phyloP scores from a whole-genome alignment of 441 rosid species.

The Gossypium trilobum region DNA sequence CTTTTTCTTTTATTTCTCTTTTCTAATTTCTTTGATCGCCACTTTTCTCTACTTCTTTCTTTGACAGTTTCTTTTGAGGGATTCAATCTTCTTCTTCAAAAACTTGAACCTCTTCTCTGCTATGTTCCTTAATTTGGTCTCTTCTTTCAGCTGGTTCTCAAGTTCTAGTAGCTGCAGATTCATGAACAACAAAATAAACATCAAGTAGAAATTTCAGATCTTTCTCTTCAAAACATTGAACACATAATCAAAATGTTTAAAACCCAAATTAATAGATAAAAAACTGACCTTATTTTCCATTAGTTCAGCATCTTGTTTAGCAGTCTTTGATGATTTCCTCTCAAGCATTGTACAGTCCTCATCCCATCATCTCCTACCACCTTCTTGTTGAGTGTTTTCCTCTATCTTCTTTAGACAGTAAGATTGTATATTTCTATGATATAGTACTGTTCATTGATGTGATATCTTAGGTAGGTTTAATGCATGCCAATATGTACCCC shows the following conservation, averaged over 20 bases:
- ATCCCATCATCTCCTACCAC: constrained; percentile 38
- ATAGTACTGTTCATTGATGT: too few species aligned
- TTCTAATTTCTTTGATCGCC: too few species aligned
- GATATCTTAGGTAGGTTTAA: too few species aligned
- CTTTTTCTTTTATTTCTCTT: too few species aligned
- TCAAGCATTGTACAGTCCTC: constrained; percentile 60
- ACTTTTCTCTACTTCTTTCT: too few species aligned
- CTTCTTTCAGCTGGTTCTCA: constrained; percentile 51
- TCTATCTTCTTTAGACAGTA: too few species aligned
- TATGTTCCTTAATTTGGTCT: constrained; percentile 45
- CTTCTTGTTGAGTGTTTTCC: not conserved
- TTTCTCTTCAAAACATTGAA: not conserved
- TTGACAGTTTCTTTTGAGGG: constrained; percentile 21
- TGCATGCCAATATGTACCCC: too few species aligned
- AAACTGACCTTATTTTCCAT: constrained; percentile 46
- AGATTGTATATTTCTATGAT: too few species aligned
- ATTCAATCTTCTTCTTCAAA: constrained; percentile 53
- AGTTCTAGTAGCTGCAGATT: constrained; percentile 47
- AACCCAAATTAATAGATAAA: too few species aligned
- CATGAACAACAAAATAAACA: not conserved
- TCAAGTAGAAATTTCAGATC: constrained; percentile 7
- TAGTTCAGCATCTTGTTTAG: constrained; percentile 50
- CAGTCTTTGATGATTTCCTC: constrained; percentile 65
- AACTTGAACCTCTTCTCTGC: constrained; percentile 52
- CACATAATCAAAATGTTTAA: too few species aligned